phyloP scores from a whole-genome alignment of 1,139 yeast genomes.

The Lodderomyces elongisporus region DNA sequence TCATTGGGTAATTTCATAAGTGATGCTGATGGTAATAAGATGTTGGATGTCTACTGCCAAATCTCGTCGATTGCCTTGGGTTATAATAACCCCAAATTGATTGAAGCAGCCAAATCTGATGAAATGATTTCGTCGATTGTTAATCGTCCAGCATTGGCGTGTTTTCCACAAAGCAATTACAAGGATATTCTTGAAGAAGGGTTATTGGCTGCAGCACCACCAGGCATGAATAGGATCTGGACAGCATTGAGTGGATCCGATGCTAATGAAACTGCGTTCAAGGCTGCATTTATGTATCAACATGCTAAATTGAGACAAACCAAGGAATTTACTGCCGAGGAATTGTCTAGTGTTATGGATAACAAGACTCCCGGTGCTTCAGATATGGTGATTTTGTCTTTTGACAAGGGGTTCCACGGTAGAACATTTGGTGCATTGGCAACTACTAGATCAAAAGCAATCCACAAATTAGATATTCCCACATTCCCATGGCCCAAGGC shows the following conservation, averaged over 20 bases:
- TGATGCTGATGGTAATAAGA: slow-evolving; percentile 65
- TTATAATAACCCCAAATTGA: slow-evolving; percentile 67
- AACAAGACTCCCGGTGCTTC: slow-evolving; percentile 67
- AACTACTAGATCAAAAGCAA: slow-evolving; percentile 68
- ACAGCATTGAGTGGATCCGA: slow-evolving; percentile 70
- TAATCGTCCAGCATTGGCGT: slow-evolving; percentile 72
- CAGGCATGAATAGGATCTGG: slow-evolving; percentile 62
- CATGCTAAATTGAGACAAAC: slow-evolving; percentile 55
- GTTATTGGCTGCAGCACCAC: slow-evolving; percentile 63
- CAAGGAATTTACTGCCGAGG: slow-evolving; percentile 50
- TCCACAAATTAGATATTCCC: slow-evolving; percentile 71
- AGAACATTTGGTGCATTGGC: slow-evolving; percentile 70
- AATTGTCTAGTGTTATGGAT: slow-evolving; percentile 57
- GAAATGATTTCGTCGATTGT: slow-evolving; percentile 65
- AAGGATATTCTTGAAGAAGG: slow-evolving; percentile 48
- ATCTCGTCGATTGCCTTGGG: slow-evolving; percentile 73
- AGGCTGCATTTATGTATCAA: slow-evolving; percentile 75
- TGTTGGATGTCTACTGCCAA: slow-evolving; percentile 65
- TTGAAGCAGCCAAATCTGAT: slow-evolving; percentile 55
- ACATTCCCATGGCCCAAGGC: slow-evolving; percentile 77
- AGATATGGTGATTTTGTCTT: slow-evolving; percentile 61
- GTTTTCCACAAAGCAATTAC: slow-evolving; percentile 62
- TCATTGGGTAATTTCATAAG: slow-evolving; percentile 67
- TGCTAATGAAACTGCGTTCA: slow-evolving; percentile 73
- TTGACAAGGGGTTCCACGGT: slow-evolving; percentile 72